Percentiles rank a stretch among this genome's conserved stretches.
phyloP scores from a whole-genome alignment of 2,329 filamentous ascomycete genomes.

The Aspergillus chevalieri region DNA sequence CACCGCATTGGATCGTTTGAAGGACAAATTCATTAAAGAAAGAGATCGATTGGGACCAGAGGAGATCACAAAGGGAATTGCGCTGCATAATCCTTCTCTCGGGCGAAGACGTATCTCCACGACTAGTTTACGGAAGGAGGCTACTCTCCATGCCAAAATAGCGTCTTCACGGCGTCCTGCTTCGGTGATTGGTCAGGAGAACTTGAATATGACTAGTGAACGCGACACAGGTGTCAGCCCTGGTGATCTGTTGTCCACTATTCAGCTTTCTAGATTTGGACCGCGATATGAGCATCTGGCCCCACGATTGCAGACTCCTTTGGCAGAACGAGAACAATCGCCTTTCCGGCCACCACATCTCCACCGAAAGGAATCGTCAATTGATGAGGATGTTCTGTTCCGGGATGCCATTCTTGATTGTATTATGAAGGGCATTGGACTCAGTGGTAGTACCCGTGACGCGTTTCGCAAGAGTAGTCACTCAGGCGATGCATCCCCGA shows the following conservation, averaged over 20 bases:
- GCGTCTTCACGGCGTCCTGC: slow-evolving; percentile 36
- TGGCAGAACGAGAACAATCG: slow-evolving; percentile 38
- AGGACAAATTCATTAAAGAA: slow-evolving; percentile 86
- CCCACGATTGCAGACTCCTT: slow-evolving; percentile 29
- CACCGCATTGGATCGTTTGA: slow-evolving; percentile 72
- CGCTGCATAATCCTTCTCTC: slow-evolving; percentile 72
- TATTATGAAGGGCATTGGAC: slow-evolving; percentile 87
- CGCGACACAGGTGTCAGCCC: slow-evolving; percentile 49
- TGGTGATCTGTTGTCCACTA: slow-evolving; percentile 74
- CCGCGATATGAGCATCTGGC: slow-evolving; percentile 44
- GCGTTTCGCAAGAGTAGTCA: slow-evolving; percentile 55
- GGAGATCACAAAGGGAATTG: slow-evolving; percentile 86
- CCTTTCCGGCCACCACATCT: slow-evolving; percentile 28
- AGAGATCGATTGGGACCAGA: slow-evolving; percentile 73
- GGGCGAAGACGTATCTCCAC: slow-evolving; percentile 65
- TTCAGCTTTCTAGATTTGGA: slow-evolving; percentile 60
- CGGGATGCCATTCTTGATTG: slow-evolving; percentile 86
- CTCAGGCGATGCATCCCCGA: slow-evolving; percentile 79
- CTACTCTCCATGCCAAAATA: slow-evolving; percentile 61
- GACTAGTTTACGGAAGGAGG: slow-evolving; percentile 71
- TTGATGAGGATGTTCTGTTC: slow-evolving; percentile 85
- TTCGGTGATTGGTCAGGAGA: slow-evolving; percentile 12
- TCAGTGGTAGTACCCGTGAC: slow-evolving; percentile 60
- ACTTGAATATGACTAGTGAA: slow-evolving; percentile 17
- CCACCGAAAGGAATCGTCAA: slow-evolving; percentile 70